These are phyloP conservation scores for Crotalaria pallida DNA, from an alignment of 306 rosid species.

Conservation along the genomic window DNA sequence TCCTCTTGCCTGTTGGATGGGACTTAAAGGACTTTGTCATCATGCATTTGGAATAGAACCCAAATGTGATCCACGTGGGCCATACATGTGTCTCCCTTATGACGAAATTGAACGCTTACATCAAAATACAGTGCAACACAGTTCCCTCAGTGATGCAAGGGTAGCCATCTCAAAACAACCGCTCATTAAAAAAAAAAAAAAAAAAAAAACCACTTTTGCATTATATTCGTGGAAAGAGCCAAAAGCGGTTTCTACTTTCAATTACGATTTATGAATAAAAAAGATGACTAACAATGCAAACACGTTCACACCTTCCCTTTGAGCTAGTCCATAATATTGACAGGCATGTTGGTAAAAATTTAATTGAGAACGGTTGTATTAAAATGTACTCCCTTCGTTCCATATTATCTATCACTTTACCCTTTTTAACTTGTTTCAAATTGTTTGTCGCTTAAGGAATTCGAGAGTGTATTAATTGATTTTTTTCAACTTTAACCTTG, in stretches of 20 bases:
- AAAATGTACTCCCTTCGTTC: too few species aligned
- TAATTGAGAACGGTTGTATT: neutral
- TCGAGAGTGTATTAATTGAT: too few species aligned
- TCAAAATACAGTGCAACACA: neutral
- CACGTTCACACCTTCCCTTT: constrained; percentile 7
- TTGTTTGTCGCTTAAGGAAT: too few species aligned
- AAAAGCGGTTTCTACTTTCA: constrained; percentile 22
- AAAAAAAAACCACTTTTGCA: constrained; percentile 39
- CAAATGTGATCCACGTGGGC: neutral
- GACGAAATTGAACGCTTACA: constrained; percentile 17
- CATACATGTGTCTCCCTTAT: constrained; percentile 38
- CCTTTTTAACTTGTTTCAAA: too few species aligned
- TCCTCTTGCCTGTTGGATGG: constrained; percentile 23
- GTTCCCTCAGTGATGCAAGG: constrained; percentile 1
- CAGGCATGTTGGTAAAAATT: neutral
- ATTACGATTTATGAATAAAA: neutral
- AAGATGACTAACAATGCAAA: constrained; percentile 13
- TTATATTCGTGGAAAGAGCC: neutral
- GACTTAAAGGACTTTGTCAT: constrained; percentile 59
- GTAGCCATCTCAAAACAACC: constrained; percentile 44
- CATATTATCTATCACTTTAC: too few species aligned
- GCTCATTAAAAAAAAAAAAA: constrained; percentile 26
- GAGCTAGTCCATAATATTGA: neutral
- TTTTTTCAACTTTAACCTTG: too few species aligned
- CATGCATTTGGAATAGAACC: constrained; percentile 48